These are phyloP conservation scores for Buddleja alternifolia DNA, from an alignment of 257 asterid genomes.

Conservation along the genomic window DNA sequence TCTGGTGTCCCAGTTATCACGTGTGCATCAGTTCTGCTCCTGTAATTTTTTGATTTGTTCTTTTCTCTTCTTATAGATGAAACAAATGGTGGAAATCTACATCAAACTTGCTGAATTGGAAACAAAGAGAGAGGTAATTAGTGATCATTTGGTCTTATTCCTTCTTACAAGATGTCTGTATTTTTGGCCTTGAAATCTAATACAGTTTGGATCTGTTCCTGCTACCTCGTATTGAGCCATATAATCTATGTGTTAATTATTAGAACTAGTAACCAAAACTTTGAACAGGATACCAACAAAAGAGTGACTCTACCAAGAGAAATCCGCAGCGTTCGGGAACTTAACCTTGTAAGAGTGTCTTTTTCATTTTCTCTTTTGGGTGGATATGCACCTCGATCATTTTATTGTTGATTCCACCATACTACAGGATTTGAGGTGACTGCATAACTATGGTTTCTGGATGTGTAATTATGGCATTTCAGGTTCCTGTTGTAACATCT, in stretches of 20 bases:
- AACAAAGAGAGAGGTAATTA: slow-evolving; percentile 83
- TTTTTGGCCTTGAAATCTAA: slow-evolving; percentile 15
- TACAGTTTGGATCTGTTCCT: slow-evolving; percentile 18
- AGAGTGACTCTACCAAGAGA: slow-evolving; percentile 87
- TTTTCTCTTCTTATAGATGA: slow-evolving; percentile 68
- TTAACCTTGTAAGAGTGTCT: slow-evolving; percentile 76
- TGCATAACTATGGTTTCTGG: slow-evolving; percentile 26
- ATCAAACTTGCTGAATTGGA: slow-evolving; percentile 97
- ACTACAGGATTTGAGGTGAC: slow-evolving; percentile 9
- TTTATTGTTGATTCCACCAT: slow-evolving; percentile 11
- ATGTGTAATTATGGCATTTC: slow-evolving; percentile 39
- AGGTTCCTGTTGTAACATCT: slow-evolving; percentile 98
- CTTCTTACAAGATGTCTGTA: slow-evolving; percentile 18
- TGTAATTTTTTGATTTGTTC: slow-evolving; percentile 24
- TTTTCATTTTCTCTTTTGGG: slow-evolving; percentile 28
- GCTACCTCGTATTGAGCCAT: slow-evolving; percentile 24
- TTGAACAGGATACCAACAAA: slow-evolving; percentile 84
- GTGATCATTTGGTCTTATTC: slow-evolving; percentile 28
- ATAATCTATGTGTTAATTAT: neutral
- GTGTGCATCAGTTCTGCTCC: slow-evolving; percentile 22
- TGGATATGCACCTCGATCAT: neutral
- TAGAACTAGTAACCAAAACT: slow-evolving; percentile 32
- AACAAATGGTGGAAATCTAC: slow-evolving; percentile 98
- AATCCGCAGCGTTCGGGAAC: slow-evolving; percentile 81
- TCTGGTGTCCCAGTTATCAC: slow-evolving; percentile 20